A percentile compares a stretch with the other conserved stretches of the same genome.
Conservation (phyloP, 305 asterid species). For the Caryopteris hybrid region DNA sequence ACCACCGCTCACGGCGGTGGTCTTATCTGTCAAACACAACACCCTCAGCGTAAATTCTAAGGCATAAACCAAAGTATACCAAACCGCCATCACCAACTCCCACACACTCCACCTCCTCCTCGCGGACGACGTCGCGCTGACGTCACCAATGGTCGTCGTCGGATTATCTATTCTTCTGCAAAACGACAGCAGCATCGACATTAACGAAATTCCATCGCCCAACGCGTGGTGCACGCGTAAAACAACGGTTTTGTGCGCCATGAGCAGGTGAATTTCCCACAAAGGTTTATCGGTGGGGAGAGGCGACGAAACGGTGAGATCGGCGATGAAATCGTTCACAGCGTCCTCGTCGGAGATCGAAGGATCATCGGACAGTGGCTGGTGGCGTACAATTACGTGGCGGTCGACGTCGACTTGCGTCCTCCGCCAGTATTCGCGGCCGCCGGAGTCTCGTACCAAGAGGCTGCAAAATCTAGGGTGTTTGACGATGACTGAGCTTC, state of each 20-base stretch:
- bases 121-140: slow-evolving; percentile 23
- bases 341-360: slow-evolving; percentile 49
- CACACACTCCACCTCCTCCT: slow-evolving; percentile 27
- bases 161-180: slow-evolving; percentile 61
- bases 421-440: slow-evolving; percentile 71
- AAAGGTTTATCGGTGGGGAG: slow-evolving; percentile 62
- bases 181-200: slow-evolving; percentile 62
- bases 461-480: slow-evolving; percentile 82
- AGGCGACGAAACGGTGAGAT: slow-evolving; percentile 61
- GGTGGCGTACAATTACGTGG: slow-evolving; percentile 49
- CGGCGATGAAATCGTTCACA: slow-evolving; percentile 65
- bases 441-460: slow-evolving; percentile 49
- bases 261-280: slow-evolving; percentile 80
- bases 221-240: slow-evolving; percentile 83
- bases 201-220: slow-evolving; percentile 83
- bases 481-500: slow-evolving; percentile 36
- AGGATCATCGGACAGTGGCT: slow-evolving; percentile 33
- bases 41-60: slow-evolving; percentile 43
- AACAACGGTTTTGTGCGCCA: slow-evolving; percentile 50
- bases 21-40: slow-evolving; percentile 54
- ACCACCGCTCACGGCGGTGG: slow-evolving; percentile 76
- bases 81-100: slow-evolving; percentile 33
- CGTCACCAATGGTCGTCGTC: slow-evolving; percentile 34
- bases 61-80: slow-evolving; percentile 49
- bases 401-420: slow-evolving; percentile 55